A percentile compares a stretch with the other conserved stretches of the same genome.
phyloP scores from a whole-genome alignment of 1,284 basidiomycete genomes.

The Cryptococcus neoformans region DNA sequence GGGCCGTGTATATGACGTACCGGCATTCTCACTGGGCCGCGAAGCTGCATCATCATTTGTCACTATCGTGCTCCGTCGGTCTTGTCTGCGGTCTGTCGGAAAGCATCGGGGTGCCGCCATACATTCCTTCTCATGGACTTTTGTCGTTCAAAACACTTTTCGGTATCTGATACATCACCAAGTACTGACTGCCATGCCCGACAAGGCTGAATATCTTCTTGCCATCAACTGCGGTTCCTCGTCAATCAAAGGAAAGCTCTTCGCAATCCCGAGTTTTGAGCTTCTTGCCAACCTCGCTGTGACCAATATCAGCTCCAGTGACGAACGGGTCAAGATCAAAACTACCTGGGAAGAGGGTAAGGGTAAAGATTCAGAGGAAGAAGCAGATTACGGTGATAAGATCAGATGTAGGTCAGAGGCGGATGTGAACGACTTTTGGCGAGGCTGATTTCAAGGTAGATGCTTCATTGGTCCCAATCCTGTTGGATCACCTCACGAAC shows the following conservation, averaged over 20 bases:
- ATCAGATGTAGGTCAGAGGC: constrained; percentile 9
- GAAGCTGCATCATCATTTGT: neutral
- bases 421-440: constrained; percentile 7
- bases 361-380: constrained; percentile 12
- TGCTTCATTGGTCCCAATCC: constrained; percentile 36
- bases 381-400: constrained; percentile 15
- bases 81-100: no score
- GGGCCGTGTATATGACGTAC: no score
- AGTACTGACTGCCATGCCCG: neutral
- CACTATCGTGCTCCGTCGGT: neutral
- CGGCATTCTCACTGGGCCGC: neutral
- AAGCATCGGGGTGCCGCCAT: no score
- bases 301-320: constrained; percentile 44
- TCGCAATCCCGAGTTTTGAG: constrained; percentile 26
- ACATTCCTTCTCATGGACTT: no score
- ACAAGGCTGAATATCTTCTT: constrained; percentile 31
- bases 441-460: constrained; percentile 19
- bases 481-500: constrained; percentile 39
- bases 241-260: constrained; percentile 51
- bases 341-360: constrained; percentile 16
- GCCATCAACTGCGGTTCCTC: constrained; percentile 52
- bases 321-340: constrained; percentile 39
- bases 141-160: no score
- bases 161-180: no score
- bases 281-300: constrained; percentile 33